Evolutionary conservation across 192 early-diverging fungal species (phyloP).

Genomic region (Backusella tuberculispora): DNA sequence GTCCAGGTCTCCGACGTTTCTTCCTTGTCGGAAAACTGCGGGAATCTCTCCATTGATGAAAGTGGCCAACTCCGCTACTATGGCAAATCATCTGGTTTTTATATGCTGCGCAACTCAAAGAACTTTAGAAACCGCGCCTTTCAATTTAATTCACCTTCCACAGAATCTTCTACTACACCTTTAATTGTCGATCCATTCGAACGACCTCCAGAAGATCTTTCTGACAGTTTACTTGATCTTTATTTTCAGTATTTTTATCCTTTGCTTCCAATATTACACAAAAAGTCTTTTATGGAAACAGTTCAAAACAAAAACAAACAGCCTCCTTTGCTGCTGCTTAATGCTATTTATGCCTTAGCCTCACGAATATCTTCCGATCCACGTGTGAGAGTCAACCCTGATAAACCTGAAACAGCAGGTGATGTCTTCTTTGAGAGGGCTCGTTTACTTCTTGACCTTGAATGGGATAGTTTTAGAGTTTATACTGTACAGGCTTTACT

Average conservation of each 20-base stretch:
- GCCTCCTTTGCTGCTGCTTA: constrained; percentile 48
- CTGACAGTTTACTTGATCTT: constrained; percentile 57
- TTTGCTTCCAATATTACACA: constrained; percentile 72
- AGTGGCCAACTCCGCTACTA: constrained; percentile 72
- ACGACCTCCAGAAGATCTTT: constrained; percentile 64
- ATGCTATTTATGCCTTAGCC: constrained; percentile 51
- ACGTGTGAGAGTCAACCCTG: constrained; percentile 46
- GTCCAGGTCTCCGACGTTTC: neutral
- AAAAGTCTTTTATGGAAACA: constrained; percentile 59
- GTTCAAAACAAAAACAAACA: constrained; percentile 9
- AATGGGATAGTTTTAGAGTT: constrained; percentile 39
- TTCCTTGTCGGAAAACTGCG: constrained; percentile 56
- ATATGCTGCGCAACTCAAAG: constrained; percentile 66
- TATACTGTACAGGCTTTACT: constrained; percentile 40
- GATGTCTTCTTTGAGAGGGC: constrained; percentile 58
- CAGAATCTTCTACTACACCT: neutral
- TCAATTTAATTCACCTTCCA: constrained; percentile 25
- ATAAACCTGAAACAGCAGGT: constrained; percentile 53
- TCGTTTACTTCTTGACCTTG: constrained; percentile 38
- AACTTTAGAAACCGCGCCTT: constrained; percentile 51
- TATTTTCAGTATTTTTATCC: constrained; percentile 75
- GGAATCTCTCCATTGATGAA: constrained; percentile 68
- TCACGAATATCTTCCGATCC: constrained; percentile 51
- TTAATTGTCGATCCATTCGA: constrained; percentile 46
- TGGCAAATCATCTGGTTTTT: constrained; percentile 77